phyloP scores from a whole-genome alignment of 2,329 filamentous ascomycete species.

The Cytospora mali region DNA sequence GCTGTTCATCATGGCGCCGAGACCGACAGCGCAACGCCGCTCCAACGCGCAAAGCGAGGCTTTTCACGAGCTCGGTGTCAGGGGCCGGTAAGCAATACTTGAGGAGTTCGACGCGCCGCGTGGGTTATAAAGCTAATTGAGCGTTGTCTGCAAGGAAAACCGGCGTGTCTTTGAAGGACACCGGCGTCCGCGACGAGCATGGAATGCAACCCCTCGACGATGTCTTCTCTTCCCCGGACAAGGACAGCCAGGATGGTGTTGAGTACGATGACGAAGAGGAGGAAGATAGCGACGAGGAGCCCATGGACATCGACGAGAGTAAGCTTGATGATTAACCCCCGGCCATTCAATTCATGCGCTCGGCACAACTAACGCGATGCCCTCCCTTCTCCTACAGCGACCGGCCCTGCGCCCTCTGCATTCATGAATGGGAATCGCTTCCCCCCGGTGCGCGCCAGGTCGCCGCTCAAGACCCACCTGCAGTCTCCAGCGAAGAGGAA shows the following conservation, averaged over 20 bases:
- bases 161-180: constrained; percentile 78
- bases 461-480: constrained; percentile 65
- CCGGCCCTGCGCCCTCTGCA: constrained; percentile 56
- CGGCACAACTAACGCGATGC: constrained; percentile 3
- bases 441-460: constrained; percentile 53
- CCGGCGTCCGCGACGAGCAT: constrained; percentile 81
- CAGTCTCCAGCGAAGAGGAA: constrained; percentile 64
- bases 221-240: constrained; percentile 86
- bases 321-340: constrained; percentile 34
- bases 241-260: constrained; percentile 41
- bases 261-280: constrained; percentile 37
- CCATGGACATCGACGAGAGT: constrained; percentile 50
- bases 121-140: neutral
- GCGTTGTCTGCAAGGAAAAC: constrained; percentile 75
- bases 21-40: constrained; percentile 41
- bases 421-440: constrained; percentile 53
- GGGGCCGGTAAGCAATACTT: constrained; percentile 46
- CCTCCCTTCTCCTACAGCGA: constrained; percentile 43
- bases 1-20: constrained; percentile 42
- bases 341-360: neutral
- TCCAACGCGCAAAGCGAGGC: constrained; percentile 47
- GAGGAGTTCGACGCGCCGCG: neutral
- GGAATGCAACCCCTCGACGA: constrained; percentile 86
- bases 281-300: constrained; percentile 46
- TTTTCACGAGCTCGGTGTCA: constrained; percentile 52